Evolutionary conservation across 2,329 filamentous ascomycete species (phyloP), one percentile per base, ranked within the genome.

Genomic region (Aspergillus pseudonomiae): DNA sequence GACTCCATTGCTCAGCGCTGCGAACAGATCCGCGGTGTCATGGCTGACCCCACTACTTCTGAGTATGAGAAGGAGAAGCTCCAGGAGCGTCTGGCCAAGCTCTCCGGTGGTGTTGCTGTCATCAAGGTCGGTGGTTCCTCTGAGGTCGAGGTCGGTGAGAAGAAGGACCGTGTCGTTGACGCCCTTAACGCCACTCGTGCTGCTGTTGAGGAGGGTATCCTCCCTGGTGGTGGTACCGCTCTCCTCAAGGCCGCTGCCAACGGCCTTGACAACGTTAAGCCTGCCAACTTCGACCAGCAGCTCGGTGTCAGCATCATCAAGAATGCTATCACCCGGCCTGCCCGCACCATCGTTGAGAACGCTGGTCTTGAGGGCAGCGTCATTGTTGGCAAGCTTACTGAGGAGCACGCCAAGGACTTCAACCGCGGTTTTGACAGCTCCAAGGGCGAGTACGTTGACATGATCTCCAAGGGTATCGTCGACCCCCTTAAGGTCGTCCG

Each of bases 61-160:
- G 95, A 99, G 78, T 99, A 99, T 84, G 95, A 99, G 89, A 98
- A 97, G 89, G 95, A 99, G 91, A 99, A 99, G 89, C 92, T 99
- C 70, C 95, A 98, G 85, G 95, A 99, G 87, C 95, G 95, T 84
- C 92, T 99, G 66, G 95, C 95, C 73, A 99, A 99, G 90, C 92
- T 99, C 71, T 98, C 95, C 71, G 95, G 95, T 69, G 95, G 95
- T 87, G 95, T 99, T 74, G 95, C 95, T 74, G 95, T 99, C 82
- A 98, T 99, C 88, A 97, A 96, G 88, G 95, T 99, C 68, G 95
- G 95, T 75, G 95, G 95, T 80, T 88, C 94, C 68, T 98, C 94
- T 68, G 95, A 99, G 84, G 94, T 99, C 70, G 95, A 99, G 87
- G 95, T 99, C 63, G 91, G 94, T 72, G 95, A 99, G 89, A 99